Conservation (phyloP, 192 early-diverging fungal species). For the Anaeromyces robustus region DNA sequence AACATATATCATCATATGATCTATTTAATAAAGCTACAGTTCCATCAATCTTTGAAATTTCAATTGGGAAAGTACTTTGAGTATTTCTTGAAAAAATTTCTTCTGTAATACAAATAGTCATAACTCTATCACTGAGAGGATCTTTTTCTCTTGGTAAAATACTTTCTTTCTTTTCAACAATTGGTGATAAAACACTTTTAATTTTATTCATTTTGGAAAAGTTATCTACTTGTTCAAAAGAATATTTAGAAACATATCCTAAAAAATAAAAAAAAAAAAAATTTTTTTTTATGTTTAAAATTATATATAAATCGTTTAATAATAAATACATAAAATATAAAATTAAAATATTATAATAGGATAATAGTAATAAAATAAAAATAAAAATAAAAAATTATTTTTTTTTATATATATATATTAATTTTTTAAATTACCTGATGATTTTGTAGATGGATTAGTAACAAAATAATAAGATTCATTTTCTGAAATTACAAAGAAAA, state of each 20-base stretch:
- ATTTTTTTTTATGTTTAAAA: too few relatives aligned
- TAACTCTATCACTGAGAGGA: background rate
- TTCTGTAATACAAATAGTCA: background rate
- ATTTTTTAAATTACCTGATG: background rate
- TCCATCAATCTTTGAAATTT: background rate
- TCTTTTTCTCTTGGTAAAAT: too few relatives aligned
- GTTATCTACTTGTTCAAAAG: background rate
- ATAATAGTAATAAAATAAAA: too few relatives aligned
- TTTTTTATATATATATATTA: too few relatives aligned
- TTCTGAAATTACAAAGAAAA: background rate
- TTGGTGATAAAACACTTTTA: background rate
- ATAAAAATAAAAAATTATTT: too few relatives aligned
- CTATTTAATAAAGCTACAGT: background rate
- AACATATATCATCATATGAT: background rate
- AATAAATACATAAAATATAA: too few relatives aligned
- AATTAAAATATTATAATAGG: too few relatives aligned
- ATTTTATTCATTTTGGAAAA: background rate
- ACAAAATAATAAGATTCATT: background rate
- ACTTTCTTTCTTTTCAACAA: background rate
- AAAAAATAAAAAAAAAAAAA: too few relatives aligned
- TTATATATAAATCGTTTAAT: too few relatives aligned
- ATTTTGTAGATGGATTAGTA: background rate
- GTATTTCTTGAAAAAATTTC: background rate
- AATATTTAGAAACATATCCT: background rate
- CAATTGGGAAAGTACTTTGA: background rate